Conservation (phyloP, 805 yeast species). For the Saturnispora sanitii region DNA sequence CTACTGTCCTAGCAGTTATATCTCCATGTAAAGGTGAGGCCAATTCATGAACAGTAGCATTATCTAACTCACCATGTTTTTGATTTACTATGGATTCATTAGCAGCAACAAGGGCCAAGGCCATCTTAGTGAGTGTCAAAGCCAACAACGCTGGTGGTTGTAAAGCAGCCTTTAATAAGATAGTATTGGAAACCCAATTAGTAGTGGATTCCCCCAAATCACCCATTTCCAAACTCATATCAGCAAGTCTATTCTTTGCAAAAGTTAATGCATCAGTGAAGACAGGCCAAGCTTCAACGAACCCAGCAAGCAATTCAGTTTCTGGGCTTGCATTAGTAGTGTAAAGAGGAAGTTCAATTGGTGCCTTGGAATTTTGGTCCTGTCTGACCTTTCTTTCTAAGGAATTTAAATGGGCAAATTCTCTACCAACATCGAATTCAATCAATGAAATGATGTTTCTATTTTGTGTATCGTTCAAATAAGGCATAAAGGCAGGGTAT, state of each 20-base stretch:
- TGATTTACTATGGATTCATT: conserved; percentile 10
- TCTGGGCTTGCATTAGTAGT: conserved; percentile 18
- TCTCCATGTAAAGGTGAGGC: no score
- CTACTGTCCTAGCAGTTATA: no score
- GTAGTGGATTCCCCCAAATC: conserved; percentile 18
- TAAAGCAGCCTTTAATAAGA: conserved; percentile 14
- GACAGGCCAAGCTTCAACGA: conserved; percentile 23
- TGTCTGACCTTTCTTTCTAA: conserved; percentile 6
- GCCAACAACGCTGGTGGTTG: conserved; percentile 17
- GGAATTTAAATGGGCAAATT: conserved; percentile 7
- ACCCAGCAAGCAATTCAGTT: conserved; percentile 15
- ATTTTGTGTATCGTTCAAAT: conserved; percentile 14
- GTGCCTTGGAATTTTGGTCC: conserved; percentile 13
- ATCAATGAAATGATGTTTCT: conserved; percentile 12
- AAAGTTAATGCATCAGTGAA: conserved; percentile 19
- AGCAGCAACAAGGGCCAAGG: conserved; percentile 14
- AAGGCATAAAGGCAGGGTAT: conserved; percentile 21
- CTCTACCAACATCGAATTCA: conserved; percentile 10
- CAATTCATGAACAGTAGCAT: conserved; percentile 12
- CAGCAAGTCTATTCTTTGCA: conserved; percentile 21
- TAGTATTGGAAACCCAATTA: conserved; percentile 13
- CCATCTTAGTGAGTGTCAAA: conserved; percentile 15
- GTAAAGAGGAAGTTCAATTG: conserved; percentile 16
- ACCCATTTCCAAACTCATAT: conserved; percentile 19
- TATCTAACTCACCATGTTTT: conserved; percentile 9